Conservation (phyloP, 306 rosid genomes). For the Vicia villosa region DNA sequence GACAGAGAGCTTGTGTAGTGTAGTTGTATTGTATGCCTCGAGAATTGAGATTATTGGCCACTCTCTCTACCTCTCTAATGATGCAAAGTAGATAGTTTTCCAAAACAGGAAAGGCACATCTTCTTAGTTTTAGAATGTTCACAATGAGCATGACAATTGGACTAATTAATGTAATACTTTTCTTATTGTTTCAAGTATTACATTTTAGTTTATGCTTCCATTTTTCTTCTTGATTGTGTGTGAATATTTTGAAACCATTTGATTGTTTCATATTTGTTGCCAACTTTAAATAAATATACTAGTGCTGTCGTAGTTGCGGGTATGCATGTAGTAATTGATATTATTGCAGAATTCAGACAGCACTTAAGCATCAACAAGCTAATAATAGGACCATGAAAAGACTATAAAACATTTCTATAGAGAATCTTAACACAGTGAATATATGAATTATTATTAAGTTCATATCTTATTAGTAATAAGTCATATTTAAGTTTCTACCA, state of each 20-base stretch:
- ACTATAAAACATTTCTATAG: too few species aligned
- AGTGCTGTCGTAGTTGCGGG: not conserved
- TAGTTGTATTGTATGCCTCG: conserved; percentile 11
- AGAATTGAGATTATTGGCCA: conserved; percentile 16
- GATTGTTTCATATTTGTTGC: not conserved
- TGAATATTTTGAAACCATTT: not conserved
- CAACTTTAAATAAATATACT: not conserved
- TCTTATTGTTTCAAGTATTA: not conserved
- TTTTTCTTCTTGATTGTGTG: not conserved
- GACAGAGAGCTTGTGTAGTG: conserved; percentile 24
- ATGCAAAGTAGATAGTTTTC: not conserved
- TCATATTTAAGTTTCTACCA: too few species aligned
- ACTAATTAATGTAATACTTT: not conserved
- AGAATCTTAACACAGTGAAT: too few species aligned
- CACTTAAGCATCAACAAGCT: not conserved
- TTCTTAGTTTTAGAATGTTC: conserved; percentile 12
- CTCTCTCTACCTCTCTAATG: not conserved
- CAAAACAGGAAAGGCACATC: not conserved
- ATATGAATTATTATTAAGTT: too few species aligned
- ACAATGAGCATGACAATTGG: conserved; percentile 16
- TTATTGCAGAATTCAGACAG: not conserved
- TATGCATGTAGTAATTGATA: too few species aligned
- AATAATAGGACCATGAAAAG: not conserved
- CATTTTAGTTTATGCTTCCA: not conserved
- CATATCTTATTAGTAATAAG: too few species aligned